These are phyloP conservation scores for Leishmania braziliensis DNA, from an alignment of 208 protist genomes.

Conservation along the genomic window DNA sequence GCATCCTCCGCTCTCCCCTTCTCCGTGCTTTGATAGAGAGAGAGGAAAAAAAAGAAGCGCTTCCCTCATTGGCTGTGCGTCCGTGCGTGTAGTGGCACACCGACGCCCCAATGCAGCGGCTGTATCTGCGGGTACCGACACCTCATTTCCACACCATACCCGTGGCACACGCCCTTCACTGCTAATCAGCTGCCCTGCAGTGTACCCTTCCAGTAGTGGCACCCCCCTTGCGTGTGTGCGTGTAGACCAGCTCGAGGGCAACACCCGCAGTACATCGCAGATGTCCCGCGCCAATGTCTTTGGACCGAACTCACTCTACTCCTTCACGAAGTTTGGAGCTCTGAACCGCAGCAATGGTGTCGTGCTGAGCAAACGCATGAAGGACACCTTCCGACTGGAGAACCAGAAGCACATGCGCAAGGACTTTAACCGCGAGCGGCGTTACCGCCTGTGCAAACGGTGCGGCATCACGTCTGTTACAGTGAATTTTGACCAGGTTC, in stretches of 20 bases:
- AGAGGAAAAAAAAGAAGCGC: not conserved
- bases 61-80: not conserved
- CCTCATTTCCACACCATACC: not conserved
- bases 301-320: conserved; percentile 80
- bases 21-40: not conserved
- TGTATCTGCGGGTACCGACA: not conserved
- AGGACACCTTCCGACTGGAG: conserved; percentile 81
- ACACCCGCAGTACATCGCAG: not conserved
- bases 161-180: not conserved
- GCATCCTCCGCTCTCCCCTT: not conserved
- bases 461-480: conserved; percentile 89
- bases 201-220: not conserved
- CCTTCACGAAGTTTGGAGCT: conserved; percentile 85
- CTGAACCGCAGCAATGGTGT: conserved; percentile 52
- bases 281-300: conserved; percentile 87
- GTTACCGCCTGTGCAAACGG: conserved; percentile 82
- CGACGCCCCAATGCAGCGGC: not conserved
- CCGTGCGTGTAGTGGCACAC: not conserved
- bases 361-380: conserved; percentile 66
- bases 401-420: conserved; percentile 83
- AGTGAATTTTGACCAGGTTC: conserved; percentile 85
- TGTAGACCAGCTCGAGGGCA: not conserved
- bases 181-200: not conserved
- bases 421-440: conserved; percentile 64
- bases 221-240: not conserved